Percentiles rank a stretch among this genome's conserved stretches.
These are phyloP conservation scores for Penstemon newberryi DNA, from an alignment of 257 asterid species.

Conservation along the genomic window DNA sequence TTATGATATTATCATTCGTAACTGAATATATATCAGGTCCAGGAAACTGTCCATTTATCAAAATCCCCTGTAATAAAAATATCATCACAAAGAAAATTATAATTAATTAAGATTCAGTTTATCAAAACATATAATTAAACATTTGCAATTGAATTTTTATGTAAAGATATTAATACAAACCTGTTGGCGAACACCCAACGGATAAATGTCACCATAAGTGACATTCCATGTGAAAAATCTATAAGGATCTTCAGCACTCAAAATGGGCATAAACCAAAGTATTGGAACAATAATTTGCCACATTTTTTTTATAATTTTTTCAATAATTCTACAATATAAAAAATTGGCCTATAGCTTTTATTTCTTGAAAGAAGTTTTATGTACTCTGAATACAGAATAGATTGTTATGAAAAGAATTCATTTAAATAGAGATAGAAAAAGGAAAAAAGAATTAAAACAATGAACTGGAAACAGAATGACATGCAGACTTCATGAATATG, in stretches of 20 bases:
- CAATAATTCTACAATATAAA: neutral
- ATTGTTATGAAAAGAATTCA: neutral
- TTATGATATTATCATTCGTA: slow-evolving; percentile 65
- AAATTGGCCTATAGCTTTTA: neutral
- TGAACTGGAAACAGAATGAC: slow-evolving; percentile 49
- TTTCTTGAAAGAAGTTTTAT: neutral
- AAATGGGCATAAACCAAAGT: slow-evolving; percentile 23
- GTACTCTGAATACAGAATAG: neutral
- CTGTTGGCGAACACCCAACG: slow-evolving; percentile 73
- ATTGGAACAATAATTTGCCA: slow-evolving; percentile 19
- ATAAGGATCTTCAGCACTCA: slow-evolving; percentile 59
- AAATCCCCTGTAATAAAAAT: slow-evolving; percentile 52
- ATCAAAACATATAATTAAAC: too few relatives aligned
- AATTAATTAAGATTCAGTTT: too few relatives aligned
- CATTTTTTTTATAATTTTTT: slow-evolving; percentile 24
- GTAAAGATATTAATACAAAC: slow-evolving; percentile 21
- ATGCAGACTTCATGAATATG: slow-evolving; percentile 1
- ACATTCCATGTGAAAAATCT: slow-evolving; percentile 57
- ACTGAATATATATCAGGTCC: slow-evolving; percentile 66
- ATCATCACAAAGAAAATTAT: neutral
- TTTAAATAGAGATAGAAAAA: slow-evolving; percentile 31
- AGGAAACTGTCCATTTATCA: slow-evolving; percentile 78
- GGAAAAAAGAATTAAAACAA: neutral
- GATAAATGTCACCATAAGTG: slow-evolving; percentile 60
- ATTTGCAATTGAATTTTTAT: too few relatives aligned